These are phyloP conservation scores for Epichloe aotearoae DNA, from an alignment of 2,329 filamentous ascomycete species.

Conservation along the genomic window DNA sequence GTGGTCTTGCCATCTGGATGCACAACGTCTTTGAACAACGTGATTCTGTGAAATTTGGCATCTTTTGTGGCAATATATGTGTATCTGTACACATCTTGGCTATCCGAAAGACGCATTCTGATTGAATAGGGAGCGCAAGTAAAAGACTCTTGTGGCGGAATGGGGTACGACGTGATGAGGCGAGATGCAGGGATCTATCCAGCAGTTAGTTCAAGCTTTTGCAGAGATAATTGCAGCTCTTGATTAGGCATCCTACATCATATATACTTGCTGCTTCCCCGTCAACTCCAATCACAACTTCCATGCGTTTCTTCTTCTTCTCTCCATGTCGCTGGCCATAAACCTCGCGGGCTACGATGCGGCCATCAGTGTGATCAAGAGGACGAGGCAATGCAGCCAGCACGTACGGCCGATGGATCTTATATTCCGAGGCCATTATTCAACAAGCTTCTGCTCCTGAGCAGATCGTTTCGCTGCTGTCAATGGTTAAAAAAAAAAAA, in stretches of 20 bases:
- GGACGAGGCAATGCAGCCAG: slow-evolving; percentile 46
- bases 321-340: slow-evolving; percentile 43
- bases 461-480: neutral
- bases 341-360: slow-evolving; percentile 46
- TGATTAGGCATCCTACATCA: slow-evolving; percentile 33
- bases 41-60: slow-evolving; percentile 35
- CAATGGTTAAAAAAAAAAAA: neutral
- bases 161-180: slow-evolving; percentile 52
- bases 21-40: slow-evolving; percentile 45
- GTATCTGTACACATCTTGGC: slow-evolving; percentile 38
- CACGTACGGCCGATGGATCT: slow-evolving; percentile 51
- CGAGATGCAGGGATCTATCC: slow-evolving; percentile 44
- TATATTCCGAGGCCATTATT: slow-evolving; percentile 45
- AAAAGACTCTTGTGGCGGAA: slow-evolving; percentile 51
- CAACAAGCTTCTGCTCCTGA: neutral
- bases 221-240: too few relatives aligned
- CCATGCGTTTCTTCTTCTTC: slow-evolving; percentile 49
- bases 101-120: slow-evolving; percentile 34
- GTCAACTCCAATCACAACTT: slow-evolving; percentile 50
- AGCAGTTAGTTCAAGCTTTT: slow-evolving; percentile 1
- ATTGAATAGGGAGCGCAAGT: slow-evolving; percentile 49
- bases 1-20: slow-evolving; percentile 37
- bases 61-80: slow-evolving; percentile 47
- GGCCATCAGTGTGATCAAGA: slow-evolving; percentile 36
- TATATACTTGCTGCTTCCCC: slow-evolving; percentile 54